These are phyloP conservation scores for Trypanosoma melophagium DNA, from an alignment of 208 protist genomes.

Conservation along the genomic window DNA sequence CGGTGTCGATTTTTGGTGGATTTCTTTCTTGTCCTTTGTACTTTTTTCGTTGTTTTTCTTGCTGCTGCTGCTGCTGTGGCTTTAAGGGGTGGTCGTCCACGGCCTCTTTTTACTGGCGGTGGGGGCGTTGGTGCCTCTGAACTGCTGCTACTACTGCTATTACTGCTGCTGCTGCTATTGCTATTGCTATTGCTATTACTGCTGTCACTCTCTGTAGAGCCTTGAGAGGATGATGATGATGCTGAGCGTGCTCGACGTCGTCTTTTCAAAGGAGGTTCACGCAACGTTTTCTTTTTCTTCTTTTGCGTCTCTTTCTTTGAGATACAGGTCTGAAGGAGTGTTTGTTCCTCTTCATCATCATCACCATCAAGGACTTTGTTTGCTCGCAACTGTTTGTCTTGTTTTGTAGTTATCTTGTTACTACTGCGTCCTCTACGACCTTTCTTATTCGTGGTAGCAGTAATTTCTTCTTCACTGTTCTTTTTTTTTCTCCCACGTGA, in stretches of 20 bases:
- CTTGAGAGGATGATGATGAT: constrained; percentile 1
- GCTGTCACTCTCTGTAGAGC: not conserved
- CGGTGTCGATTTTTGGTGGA: not conserved
- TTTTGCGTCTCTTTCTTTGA: not conserved
- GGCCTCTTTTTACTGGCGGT: not conserved
- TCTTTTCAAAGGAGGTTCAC: not conserved
- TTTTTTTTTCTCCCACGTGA: constrained; percentile 4
- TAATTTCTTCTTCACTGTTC: not conserved
- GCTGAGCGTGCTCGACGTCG: not conserved
- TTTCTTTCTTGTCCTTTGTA: constrained; percentile 4
- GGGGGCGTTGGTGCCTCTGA: not conserved
- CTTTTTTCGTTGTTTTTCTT: not conserved
- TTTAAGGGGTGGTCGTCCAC: constrained; percentile 6
- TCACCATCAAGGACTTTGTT: not conserved
- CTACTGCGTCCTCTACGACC: not conserved
- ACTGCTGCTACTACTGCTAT: not conserved
- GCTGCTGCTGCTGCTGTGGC: not conserved
- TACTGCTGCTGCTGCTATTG: not conserved
- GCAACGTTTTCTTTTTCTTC: not conserved
- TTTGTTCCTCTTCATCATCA: not conserved
- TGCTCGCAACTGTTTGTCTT: not conserved
- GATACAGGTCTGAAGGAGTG: not conserved
- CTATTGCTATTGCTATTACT: not conserved
- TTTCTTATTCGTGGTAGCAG: not conserved
- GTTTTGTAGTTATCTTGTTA: not conserved